Base-by-base conservation (phyloP, 345 rosid genomes). In the Lumnitzera racemosa region DNA sequence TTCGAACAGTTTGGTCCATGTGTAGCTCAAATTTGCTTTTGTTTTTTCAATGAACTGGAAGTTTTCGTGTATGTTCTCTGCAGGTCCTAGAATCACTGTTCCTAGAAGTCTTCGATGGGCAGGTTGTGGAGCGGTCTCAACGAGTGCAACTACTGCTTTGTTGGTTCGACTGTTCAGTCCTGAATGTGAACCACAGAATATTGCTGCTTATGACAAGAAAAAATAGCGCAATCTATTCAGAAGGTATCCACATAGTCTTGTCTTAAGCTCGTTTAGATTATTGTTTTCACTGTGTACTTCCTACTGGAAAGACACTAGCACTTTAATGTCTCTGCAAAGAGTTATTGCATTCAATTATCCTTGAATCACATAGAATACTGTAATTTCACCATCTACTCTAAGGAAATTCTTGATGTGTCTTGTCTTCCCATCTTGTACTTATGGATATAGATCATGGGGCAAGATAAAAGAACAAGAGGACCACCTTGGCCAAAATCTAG, bases 141-240 rank as follows among this genome's bases (percentile, higher is more conserved):
- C 78, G 46, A 82, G 98, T 67, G 76, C 96, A 65, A 58, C 87
- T 49, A 63, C 89, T 14, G 86, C 96, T 15, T 48, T 76, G 53
- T 85, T 89, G 70, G 98, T 92, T 49, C 86, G 84, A 62, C 88
- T 92, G 31, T 80, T 89, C 24, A 87, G 94, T 61, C 96, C 96
- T 15, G 98, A 92, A 74, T 92, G 96, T 51, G 98, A 92, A 67
- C 96, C 96, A 15, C 98, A 87, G 76, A 92, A 89, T 51, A 85
- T 92, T 70, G 90, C 76, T 75, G 96, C 96, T 5, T 89, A 80
- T 68, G 96, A 92, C 64, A 49, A 46, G 25, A 75, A 73, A 60
- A 57, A 64, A 61, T 24, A 1, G 47, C 47, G 0, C 16, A 4
- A 56, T 24, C 29, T 43, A 24, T 43, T 20, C 5, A n/a, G 55